Percentiles rank a stretch among this genome's conserved stretches.
Conservation (phyloP, 176 grass and related monocot genomes). For the Microstegium vimineum region DNA sequence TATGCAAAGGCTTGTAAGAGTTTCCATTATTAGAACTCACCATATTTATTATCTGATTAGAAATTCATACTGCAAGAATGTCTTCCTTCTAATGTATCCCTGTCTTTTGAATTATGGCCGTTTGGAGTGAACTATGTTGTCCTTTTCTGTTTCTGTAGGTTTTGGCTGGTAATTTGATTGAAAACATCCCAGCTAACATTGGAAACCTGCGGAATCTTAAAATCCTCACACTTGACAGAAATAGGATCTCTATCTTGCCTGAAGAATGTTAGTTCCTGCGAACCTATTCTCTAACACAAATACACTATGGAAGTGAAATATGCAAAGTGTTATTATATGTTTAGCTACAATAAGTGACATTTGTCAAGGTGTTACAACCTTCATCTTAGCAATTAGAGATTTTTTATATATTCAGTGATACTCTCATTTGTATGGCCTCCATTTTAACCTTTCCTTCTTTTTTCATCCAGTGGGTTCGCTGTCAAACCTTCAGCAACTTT, state of each 20-base stretch:
- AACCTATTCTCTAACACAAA: not conserved
- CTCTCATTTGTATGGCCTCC: not conserved
- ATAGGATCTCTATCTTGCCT: slow-evolving; percentile 67
- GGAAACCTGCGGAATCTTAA: slow-evolving; percentile 76
- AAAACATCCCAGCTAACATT: slow-evolving; percentile 76
- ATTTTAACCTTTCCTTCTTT: slow-evolving; percentile 36
- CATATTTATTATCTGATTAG: slow-evolving; percentile 21
- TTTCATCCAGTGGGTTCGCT: slow-evolving; percentile 74
- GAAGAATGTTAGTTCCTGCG: slow-evolving; percentile 81
- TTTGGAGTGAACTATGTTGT: slow-evolving; percentile 23
- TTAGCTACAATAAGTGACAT: not conserved
- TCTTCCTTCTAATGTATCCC: slow-evolving; percentile 12
- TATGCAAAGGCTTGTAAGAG: slow-evolving; percentile 93
- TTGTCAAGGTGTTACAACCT: not conserved
- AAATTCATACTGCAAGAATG: slow-evolving; percentile 17
- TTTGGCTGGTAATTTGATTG: slow-evolving; percentile 79
- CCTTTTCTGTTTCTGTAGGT: slow-evolving; percentile 56
- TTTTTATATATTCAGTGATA: not conserved
- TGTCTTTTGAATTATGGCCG: not conserved
- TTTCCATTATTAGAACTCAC: slow-evolving; percentile 21
- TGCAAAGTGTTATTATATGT: slow-evolving; percentile 8
- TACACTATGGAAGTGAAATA: not conserved
- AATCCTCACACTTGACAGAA: slow-evolving; percentile 89
- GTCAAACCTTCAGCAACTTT: slow-evolving; percentile 75
- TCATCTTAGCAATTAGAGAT: not conserved